These are phyloP conservation scores for Anisodus tanguticus DNA, from an alignment of 257 asterid species.

Conservation along the genomic window DNA sequence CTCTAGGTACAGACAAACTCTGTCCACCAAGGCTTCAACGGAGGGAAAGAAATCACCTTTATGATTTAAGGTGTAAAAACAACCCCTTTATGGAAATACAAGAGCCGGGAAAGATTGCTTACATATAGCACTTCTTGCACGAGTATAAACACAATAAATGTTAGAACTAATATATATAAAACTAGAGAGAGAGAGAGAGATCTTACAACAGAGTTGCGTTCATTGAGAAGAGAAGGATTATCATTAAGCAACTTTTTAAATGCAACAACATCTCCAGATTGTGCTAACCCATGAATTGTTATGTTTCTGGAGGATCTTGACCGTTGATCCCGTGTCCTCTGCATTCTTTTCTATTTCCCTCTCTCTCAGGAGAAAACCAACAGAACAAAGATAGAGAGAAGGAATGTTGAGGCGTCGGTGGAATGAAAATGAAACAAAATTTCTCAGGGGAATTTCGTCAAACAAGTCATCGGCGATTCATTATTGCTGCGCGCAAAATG, in stretches of 20 bases:
- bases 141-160: neutral
- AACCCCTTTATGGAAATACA: neutral
- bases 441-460: conserved; percentile 29
- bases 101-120: neutral
- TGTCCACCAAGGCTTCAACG: neutral
- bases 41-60: neutral
- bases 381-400: neutral
- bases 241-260: conserved; percentile 74
- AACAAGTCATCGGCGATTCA: conserved; percentile 29
- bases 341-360: conserved; percentile 32
- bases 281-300: conserved; percentile 92
- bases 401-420: neutral
- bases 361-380: conserved; percentile 27
- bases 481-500: neutral
- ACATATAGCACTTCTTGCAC: neutral
- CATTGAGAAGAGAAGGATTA: conserved; percentile 84
- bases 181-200: neutral
- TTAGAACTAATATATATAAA: neutral
- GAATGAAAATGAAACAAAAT: neutral
- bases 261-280: conserved; percentile 78
- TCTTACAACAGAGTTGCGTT: conserved; percentile 88
- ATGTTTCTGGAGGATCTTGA: conserved; percentile 52
- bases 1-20: neutral
- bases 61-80: neutral
- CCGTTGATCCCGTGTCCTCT: conserved; percentile 45